Conservation (phyloP, 108 stramenopile species). For the Discostella stelligeroides region DNA sequence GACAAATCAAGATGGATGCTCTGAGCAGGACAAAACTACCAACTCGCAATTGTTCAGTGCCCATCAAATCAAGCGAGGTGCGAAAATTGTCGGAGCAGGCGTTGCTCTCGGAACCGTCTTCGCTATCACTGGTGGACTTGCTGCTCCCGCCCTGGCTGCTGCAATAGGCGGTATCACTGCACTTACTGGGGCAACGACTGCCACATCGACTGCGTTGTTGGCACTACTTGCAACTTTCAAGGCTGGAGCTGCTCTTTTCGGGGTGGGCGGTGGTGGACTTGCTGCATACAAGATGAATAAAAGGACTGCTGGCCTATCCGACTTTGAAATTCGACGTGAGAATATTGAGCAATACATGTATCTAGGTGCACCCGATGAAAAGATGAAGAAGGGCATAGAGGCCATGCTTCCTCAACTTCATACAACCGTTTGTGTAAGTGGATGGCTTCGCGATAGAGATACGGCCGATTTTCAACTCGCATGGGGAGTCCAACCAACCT, state of each 20-base stretch:
- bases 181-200: constrained; percentile 55
- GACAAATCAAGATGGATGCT: constrained; percentile 3
- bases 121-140: constrained; percentile 73
- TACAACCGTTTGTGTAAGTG: constrained; percentile 56
- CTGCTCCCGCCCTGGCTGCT: constrained; percentile 73
- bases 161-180: constrained; percentile 58
- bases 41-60: constrained; percentile 17
- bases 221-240: constrained; percentile 55
- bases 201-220: constrained; percentile 45
- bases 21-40: constrained; percentile 16
- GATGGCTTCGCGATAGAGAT: constrained; percentile 61
- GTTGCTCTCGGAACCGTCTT: constrained; percentile 66
- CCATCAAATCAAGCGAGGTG: constrained; percentile 48
- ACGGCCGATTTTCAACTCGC: constrained; percentile 62
- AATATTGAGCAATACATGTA: constrained; percentile 46
- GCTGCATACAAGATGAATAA: constrained; percentile 70
- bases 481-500: constrained; percentile 60
- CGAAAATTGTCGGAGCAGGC: constrained; percentile 65
- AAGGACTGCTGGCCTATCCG: constrained; percentile 60
- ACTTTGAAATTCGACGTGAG: constrained; percentile 61
- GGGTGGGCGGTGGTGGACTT: constrained; percentile 65
- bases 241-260: constrained; percentile 60
- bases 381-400: constrained; percentile 46
- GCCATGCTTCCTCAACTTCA: constrained; percentile 55
- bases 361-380: constrained; percentile 35